Percentiles rank a stretch among this genome's conserved stretches.
phyloP scores from a whole-genome alignment of 352 stramenopile genomes.

The Phytophthora idaei region DNA sequence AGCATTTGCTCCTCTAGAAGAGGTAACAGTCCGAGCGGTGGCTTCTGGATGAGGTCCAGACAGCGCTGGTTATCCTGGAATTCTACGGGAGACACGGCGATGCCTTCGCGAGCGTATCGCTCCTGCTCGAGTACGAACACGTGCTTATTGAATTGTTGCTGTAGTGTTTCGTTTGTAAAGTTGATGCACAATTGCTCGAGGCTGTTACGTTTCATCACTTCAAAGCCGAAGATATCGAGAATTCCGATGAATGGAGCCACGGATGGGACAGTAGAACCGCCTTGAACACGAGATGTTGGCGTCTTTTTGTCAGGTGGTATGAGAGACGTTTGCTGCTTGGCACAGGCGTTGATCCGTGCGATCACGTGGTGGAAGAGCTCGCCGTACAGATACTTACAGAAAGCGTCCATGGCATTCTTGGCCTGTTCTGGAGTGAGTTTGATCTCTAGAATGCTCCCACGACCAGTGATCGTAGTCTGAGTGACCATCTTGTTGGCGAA shows the following conservation, averaged over 20 bases:
- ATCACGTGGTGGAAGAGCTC: conserved; percentile 84
- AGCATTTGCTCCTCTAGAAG: conserved; percentile 90
- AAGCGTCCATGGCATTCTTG: conserved; percentile 83
- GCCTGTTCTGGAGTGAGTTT: conserved; percentile 74
- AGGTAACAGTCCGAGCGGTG: conserved; percentile 74
- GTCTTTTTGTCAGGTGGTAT: conserved; percentile 18
- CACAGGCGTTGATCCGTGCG: conserved; percentile 72
- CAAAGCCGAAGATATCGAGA: conserved; percentile 92
- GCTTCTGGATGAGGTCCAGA: conserved; percentile 85
- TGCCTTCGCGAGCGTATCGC: conserved; percentile 78
- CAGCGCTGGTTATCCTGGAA: conserved; percentile 86
- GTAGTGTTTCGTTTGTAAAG: conserved; percentile 91
- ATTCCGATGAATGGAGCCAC: conserved; percentile 79
- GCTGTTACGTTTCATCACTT: conserved; percentile 89
- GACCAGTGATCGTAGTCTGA: conserved; percentile 79
- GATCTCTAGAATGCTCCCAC: conserved; percentile 77
- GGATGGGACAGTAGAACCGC: conserved; percentile 1
- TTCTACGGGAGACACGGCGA: conserved; percentile 75
- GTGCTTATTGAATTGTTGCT: conserved; percentile 91
- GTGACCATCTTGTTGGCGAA: conserved; percentile 86
- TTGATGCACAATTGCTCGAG: conserved; percentile 93
- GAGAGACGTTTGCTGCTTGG: conserved; percentile 56
- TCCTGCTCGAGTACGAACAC: conserved; percentile 87
- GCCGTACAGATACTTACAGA: conserved; percentile 87
- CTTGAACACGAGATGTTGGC: conserved; percentile 24